Percentiles rank a stretch among this genome's conserved stretches.
These are phyloP conservation scores for Paraurostyla sp. DNA, from an alignment of 73 alveolate genomes.

Conservation along the genomic window DNA sequence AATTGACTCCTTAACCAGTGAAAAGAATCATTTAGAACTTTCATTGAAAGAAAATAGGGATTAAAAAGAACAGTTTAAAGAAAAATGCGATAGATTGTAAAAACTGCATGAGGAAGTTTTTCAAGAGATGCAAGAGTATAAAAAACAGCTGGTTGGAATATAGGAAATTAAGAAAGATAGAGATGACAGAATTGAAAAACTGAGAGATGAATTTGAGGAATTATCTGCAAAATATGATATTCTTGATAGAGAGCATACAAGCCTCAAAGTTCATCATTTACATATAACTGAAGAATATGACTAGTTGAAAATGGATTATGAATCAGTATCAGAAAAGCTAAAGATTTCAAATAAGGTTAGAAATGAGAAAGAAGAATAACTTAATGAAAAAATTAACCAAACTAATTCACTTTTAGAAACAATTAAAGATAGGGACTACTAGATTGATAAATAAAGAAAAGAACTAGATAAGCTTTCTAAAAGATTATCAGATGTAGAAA, in stretches of 20 bases:
- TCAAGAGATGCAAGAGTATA: slow-evolving; percentile 37
- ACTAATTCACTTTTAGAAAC: not conserved
- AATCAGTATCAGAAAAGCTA: slow-evolving; percentile 21
- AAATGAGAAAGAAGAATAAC: slow-evolving; percentile 52
- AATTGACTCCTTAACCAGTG: slow-evolving; percentile 61
- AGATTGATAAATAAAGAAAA: slow-evolving; percentile 42
- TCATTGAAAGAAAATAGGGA: slow-evolving; percentile 42
- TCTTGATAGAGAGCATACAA: slow-evolving; percentile 45
- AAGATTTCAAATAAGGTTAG: slow-evolving; percentile 19
- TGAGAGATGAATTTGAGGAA: slow-evolving; percentile 45
- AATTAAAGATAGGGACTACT: slow-evolving; percentile 43
- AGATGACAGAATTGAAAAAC: slow-evolving; percentile 66
- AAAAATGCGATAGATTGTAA: slow-evolving; percentile 47
- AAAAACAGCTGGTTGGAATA: slow-evolving; percentile 65
- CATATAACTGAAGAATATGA: slow-evolving; percentile 54
- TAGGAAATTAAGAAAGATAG: slow-evolving; percentile 75
- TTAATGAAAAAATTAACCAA: not conserved
- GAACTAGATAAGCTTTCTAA: slow-evolving; percentile 61
- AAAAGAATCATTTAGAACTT: slow-evolving; percentile 55
- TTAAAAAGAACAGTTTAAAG: slow-evolving; percentile 9
- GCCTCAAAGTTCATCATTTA: slow-evolving; percentile 51
- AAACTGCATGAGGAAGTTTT: slow-evolving; percentile 22
- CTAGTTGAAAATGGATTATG: slow-evolving; percentile 1
- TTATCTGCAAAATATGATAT: not conserved
- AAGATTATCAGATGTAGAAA: slow-evolving; percentile 28